Percentiles rank a stretch among this genome's conserved stretches.
These are phyloP conservation scores for Steccherinum ochraceum DNA, from an alignment of 768 basidiomycete species.

Conservation along the genomic window DNA sequence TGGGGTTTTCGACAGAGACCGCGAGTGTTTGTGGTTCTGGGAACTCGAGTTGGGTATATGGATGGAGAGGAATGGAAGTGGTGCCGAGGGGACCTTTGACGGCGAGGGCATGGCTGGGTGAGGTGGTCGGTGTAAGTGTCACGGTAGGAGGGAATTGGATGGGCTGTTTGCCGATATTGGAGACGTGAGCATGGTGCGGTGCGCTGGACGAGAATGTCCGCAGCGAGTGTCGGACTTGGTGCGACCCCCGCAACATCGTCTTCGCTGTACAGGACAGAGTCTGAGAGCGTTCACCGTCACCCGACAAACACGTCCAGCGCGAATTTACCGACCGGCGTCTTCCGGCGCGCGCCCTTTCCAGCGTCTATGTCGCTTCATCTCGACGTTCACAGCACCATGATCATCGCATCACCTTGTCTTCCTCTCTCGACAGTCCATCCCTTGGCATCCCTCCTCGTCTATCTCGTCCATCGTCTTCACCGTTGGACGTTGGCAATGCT, in stretches of 20 bases:
- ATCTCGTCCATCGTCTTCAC: no score
- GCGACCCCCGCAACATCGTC: neutral
- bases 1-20: conserved; percentile 48
- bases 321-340: neutral
- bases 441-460: no score
- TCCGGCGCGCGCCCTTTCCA: neutral
- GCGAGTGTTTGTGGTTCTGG: conserved; percentile 27
- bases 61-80: conserved; percentile 39
- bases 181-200: conserved; percentile 22
- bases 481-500: no score
- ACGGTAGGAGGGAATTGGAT: conserved; percentile 48
- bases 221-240: conserved; percentile 15
- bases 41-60: conserved; percentile 37
- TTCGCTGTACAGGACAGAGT: neutral
- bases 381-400: no score
- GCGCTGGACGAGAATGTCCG: conserved; percentile 46
- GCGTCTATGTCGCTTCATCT: neutral
- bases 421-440: no score
- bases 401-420: no score
- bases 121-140: conserved; percentile 28
- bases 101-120: conserved; percentile 26
- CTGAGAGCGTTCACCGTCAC: neutral
- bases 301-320: neutral
- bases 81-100: conserved; percentile 58
- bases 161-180: conserved; percentile 43